Evolutionary conservation across 805 yeast genomes (phyloP).

Genomic region (Geotrichum ghanense): DNA sequence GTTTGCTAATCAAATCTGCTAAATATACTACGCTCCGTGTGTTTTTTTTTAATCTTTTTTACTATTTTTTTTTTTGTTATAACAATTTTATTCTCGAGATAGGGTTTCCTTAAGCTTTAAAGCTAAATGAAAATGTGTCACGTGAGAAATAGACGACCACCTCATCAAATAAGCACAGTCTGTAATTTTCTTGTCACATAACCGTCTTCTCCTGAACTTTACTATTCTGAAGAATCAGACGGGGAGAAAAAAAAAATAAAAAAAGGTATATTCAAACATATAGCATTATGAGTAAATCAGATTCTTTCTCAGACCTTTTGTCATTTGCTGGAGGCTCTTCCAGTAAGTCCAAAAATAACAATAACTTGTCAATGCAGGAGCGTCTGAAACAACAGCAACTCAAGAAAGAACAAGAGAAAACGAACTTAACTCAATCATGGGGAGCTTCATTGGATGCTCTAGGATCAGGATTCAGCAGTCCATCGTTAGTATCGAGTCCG

Average conservation of each 20-base stretch:
- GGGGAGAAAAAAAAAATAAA: too few relatives aligned
- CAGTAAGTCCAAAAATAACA: conserved; percentile 14
- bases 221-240: too few relatives aligned
- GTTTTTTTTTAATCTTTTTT: too few relatives aligned
- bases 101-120: too few relatives aligned
- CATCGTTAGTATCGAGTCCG: conserved; percentile 1
- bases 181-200: too few relatives aligned
- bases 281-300: not conserved
- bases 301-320: conserved; percentile 13
- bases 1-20: too few relatives aligned
- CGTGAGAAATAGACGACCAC: not conserved
- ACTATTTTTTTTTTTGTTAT: too few relatives aligned
- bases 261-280: not conserved
- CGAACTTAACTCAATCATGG: conserved; percentile 3
- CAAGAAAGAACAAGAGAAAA: conserved; percentile 5
- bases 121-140: too few relatives aligned
- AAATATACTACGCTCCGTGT: too few relatives aligned
- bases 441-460: conserved; percentile 6
- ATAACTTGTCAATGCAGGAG: conserved; percentile 22
- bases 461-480: conserved; percentile 17
- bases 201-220: too few relatives aligned
- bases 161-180: not conserved
- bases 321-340: conserved; percentile 13
- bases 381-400: conserved; percentile 15
- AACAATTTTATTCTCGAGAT: too few relatives aligned